Percentiles rank a stretch among this genome's conserved stretches.
phyloP scores from a whole-genome alignment of 75 land plant species.

The Sequoiadendron giganteum region DNA sequence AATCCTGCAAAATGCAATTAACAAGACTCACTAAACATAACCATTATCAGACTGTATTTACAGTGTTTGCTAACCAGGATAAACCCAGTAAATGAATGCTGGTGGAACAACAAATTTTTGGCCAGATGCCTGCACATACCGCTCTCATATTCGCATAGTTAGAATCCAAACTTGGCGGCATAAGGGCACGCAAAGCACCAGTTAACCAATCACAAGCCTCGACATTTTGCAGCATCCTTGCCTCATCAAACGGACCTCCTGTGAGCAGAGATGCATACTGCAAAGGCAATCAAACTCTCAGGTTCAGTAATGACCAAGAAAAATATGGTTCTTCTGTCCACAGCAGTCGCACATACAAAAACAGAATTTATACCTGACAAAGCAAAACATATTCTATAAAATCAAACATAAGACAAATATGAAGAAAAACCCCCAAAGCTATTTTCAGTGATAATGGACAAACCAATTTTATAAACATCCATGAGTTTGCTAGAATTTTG shows the following conservation, averaged over 20 bases:
- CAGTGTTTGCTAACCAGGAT: neutral
- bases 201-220: conserved; percentile 99
- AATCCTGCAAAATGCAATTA: neutral
- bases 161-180: conserved; percentile 85
- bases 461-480: neutral
- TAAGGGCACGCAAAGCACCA: conserved; percentile 68
- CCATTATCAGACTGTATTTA: neutral
- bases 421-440: neutral
- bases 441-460: neutral
- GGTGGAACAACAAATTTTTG: neutral
- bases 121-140: conserved; percentile 41
- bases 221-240: conserved; percentile 80
- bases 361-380: neutral
- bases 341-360: neutral
- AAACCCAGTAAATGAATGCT: neutral
- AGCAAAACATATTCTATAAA: neutral
- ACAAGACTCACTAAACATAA: neutral
- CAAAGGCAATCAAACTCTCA: neutral
- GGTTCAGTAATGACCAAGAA: neutral
- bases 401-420: neutral
- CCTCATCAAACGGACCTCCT: conserved; percentile 92
- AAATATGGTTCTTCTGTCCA: neutral
- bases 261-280: conserved; percentile 86
- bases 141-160: conserved; percentile 85
- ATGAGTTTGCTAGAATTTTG: neutral